Evolutionary conservation across 2,329 filamentous ascomycete genomes (phyloP).

Genomic region (Leptographium galeiforme): DNA sequence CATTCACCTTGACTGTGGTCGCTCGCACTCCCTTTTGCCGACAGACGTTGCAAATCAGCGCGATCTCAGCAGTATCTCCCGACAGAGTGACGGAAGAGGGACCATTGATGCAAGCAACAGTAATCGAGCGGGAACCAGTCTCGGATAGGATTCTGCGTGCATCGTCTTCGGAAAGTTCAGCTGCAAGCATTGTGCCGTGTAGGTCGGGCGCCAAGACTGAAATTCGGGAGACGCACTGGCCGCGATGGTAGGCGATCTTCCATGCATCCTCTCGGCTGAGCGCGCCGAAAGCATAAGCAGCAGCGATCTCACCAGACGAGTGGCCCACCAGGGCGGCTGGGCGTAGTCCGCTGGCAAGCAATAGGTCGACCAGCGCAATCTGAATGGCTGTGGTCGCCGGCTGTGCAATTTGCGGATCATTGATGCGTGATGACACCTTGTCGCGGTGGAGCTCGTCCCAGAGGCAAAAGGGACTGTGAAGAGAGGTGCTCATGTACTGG

Average conservation of each 20-base stretch:
- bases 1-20: constrained; percentile 12
- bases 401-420: constrained; percentile 17
- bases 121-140: constrained; percentile 12
- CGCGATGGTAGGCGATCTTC: constrained; percentile 20
- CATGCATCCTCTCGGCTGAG: constrained; percentile 17
- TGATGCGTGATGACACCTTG: constrained; percentile 11
- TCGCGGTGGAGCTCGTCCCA: constrained; percentile 7
- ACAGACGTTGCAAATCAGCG: constrained; percentile 6
- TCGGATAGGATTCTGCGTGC: constrained; percentile 14
- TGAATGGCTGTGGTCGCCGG: constrained; percentile 21
- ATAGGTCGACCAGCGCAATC: constrained; percentile 20
- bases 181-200: constrained; percentile 34
- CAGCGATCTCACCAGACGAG: constrained; percentile 24
- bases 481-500: constrained; percentile 13
- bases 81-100: constrained; percentile 22
- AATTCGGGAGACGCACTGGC: constrained; percentile 16
- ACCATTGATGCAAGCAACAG: constrained; percentile 22
- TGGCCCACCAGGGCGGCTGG: constrained; percentile 19
- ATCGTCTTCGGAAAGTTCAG: constrained; percentile 23
- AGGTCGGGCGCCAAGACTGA: constrained; percentile 4
- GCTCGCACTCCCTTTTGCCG: constrained; percentile 1
- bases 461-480: constrained; percentile 15
- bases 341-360: constrained; percentile 15
- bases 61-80: constrained; percentile 11
- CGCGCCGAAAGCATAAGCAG: constrained; percentile 19